phyloP scores from a whole-genome alignment of 495 filamentous ascomycete genomes.

The Glarea lozoyensis region DNA sequence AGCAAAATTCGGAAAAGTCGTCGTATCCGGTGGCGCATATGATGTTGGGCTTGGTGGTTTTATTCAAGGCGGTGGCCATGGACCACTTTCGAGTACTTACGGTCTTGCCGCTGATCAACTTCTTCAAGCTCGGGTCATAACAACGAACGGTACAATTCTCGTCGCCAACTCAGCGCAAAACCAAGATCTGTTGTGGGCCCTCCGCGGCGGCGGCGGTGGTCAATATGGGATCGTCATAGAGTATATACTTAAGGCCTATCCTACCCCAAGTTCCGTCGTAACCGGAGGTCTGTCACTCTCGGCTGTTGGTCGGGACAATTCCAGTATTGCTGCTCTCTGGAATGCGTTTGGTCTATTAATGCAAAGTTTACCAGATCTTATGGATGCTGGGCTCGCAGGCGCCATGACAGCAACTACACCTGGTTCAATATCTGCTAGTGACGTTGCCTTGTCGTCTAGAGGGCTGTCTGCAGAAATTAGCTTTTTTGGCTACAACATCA shows the following conservation, averaged over 20 bases:
- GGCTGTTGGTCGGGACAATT: neutral
- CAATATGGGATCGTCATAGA: conserved; percentile 17
- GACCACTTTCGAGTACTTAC: conserved; percentile 28
- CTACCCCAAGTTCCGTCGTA: conserved; percentile 5
- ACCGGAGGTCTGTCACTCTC: neutral
- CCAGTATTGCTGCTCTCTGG: neutral
- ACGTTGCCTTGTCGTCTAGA: neutral
- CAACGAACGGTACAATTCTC: conserved; percentile 29
- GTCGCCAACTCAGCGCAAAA: conserved; percentile 30
- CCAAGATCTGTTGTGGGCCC: conserved; percentile 39
- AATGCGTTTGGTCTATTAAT: neutral
- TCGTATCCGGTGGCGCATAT: neutral
- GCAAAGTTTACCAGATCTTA: neutral
- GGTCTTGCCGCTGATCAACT: conserved; percentile 47
- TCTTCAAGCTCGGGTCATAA: conserved; percentile 33
- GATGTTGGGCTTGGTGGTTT: conserved; percentile 37
- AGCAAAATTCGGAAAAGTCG: neutral
- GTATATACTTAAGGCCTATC: conserved; percentile 11
- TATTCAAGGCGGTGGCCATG: conserved; percentile 46
- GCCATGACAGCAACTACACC: neutral
- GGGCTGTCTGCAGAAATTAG: neutral
- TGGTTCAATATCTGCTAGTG: neutral
- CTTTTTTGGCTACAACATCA: conserved; percentile 3
- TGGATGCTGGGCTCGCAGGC: conserved; percentile 2
- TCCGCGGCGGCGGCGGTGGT: conserved; percentile 37